Base-by-base conservation (phyloP, 73 alveolate genomes). In the Breviolum minutum region DNA sequence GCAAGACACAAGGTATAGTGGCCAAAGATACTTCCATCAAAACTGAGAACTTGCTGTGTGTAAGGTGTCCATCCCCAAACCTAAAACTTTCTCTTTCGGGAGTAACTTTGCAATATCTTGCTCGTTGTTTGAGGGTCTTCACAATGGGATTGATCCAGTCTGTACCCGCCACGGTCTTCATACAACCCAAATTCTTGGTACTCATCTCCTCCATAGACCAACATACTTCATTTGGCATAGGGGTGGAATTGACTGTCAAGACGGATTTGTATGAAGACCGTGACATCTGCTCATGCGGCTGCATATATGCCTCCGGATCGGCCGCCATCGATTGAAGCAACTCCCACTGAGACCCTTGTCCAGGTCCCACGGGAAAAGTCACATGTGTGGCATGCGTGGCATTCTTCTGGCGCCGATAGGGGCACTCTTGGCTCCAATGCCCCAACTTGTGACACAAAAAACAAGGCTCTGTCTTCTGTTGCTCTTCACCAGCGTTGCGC, bases 161-260 rank as follows among this genome's bases (percentile, higher is more conserved):
- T 0, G 96, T 89, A 0, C 96, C 96, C 11, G 96, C 96, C n/a
- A 89, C 96, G 27, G 96, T 68, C 63, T 30, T 70, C 96, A 89
- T 89, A 17, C 96, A 89, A 0, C 96, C 87, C 62, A 89, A 30
- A 30, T 89, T 22, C 63, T 77, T 68, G 74, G 63, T 89, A 0
- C 61, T 62, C n/a, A 70, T 22, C 10, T 89, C 96, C 0, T 77
- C 20, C 71, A 89, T 16, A 6, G 96, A 22, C 96, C 96, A 89
- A 22, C 11, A 70, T 0, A 62, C 74, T 0, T 89, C 87, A 70
- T 89, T 16, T 7, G 17, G 61, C 40, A 32, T 22, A n/a, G 63
- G 24, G 19, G n/a, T 62, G 27, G 86, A 5, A n/a, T 20, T 77
- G 63, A 77, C 86, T 7, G 54, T 40, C 54, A 40, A 40, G 26